phyloP scores from a whole-genome alignment of 106 monocot species.

The Dactylorhiza incarnata region DNA sequence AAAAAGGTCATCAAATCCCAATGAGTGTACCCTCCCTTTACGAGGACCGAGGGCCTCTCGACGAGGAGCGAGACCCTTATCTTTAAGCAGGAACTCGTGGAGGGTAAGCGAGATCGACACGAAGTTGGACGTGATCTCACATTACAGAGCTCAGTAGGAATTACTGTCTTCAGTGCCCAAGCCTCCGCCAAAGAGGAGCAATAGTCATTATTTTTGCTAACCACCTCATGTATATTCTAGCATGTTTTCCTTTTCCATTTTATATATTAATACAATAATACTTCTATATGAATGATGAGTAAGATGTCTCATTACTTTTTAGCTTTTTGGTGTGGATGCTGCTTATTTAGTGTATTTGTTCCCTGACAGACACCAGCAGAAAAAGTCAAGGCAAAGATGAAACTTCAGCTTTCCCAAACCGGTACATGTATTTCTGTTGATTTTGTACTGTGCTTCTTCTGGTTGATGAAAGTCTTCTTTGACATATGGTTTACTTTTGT shows the following conservation, averaged over 20 bases:
- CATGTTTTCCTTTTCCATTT: not conserved
- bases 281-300: conserved; percentile 6
- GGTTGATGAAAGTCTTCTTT: not conserved
- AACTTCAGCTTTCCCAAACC: conserved; percentile 87
- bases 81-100: no score
- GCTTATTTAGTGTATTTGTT: not conserved
- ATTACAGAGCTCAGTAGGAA: no score
- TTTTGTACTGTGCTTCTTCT: not conserved
- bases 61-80: no score
- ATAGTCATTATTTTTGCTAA: not conserved
- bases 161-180: no score
- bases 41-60: no score
- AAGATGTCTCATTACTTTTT: not conserved
- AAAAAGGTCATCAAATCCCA: no score
- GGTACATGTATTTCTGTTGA: conserved; percentile 29
- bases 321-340: not conserved
- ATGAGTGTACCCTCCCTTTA: no score
- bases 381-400: conserved; percentile 91
- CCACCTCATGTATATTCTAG: not conserved
- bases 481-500: no score
- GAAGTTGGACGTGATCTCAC: no score
- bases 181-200: not conserved
- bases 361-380: conserved; percentile 67
- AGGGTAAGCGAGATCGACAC: no score
- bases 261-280: not conserved